A percentile compares a stretch with the other conserved stretches of the same genome.
Conservation (phyloP, 1,139 yeast species). For the Pichia inconspicua region DNA sequence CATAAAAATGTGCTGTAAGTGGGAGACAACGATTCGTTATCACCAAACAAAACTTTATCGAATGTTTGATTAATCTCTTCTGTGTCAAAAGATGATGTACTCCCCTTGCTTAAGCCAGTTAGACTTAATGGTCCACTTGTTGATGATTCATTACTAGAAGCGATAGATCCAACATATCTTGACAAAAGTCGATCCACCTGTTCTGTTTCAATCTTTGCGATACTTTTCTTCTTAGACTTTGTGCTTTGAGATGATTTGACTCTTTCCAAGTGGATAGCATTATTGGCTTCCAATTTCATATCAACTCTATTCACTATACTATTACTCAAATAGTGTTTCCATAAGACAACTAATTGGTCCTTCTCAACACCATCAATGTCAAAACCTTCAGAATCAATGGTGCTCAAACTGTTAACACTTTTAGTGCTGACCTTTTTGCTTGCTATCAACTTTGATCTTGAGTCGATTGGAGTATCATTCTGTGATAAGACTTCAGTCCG, state of each 20-base stretch:
- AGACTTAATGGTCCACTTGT: not conserved
- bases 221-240: not conserved
- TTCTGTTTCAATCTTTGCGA: conserved; percentile 15
- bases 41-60: not conserved
- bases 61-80: not conserved
- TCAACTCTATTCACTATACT: conserved; percentile 23
- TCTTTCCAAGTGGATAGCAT: conserved; percentile 5
- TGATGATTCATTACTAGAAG: conserved; percentile 3
- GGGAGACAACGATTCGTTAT: not conserved
- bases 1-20: too few species aligned
- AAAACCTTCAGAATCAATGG: conserved; percentile 1
- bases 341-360: conserved; percentile 16
- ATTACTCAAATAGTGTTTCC: conserved; percentile 25
- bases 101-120: not conserved
- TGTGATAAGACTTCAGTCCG: conserved; percentile 4
- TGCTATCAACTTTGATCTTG: not conserved
- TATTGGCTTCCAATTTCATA: conserved; percentile 23
- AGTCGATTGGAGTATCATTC: not conserved
- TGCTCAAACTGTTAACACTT: conserved; percentile 1
- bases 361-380: not conserved
- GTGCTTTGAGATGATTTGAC: conserved; percentile 9
- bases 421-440: not conserved
- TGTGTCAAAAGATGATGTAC: not conserved
- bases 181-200: conserved; percentile 14
- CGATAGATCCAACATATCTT: conserved; percentile 15